Evolutionary conservation across 1,284 basidiomycete species (phyloP).

Genomic region (Ustilago loliicola): DNA sequence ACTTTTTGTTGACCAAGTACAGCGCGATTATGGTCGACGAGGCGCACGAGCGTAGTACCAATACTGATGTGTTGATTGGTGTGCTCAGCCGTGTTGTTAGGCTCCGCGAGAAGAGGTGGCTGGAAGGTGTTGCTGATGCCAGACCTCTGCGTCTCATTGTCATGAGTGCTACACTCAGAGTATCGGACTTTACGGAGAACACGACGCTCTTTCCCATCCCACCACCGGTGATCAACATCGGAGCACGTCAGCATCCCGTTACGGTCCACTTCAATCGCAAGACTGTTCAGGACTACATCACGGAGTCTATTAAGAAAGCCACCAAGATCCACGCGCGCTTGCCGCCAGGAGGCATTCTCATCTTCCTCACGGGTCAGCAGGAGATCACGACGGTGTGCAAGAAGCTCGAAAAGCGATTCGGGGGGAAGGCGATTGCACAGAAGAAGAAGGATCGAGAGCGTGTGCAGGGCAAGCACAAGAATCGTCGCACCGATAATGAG

Average conservation of each 20-base stretch:
- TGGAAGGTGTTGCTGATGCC: slow-evolving; percentile 49
- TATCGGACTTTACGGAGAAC: slow-evolving; percentile 93
- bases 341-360: slow-evolving; percentile 79
- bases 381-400: slow-evolving; percentile 79
- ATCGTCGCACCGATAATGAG: slow-evolving; percentile 26
- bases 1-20: slow-evolving; percentile 91
- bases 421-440: slow-evolving; percentile 77
- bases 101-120: slow-evolving; percentile 76
- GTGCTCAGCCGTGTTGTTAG: slow-evolving; percentile 91
- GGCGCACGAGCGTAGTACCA: slow-evolving; percentile 97
- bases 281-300: slow-evolving; percentile 88
- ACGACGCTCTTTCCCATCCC: slow-evolving; percentile 82
- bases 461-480: slow-evolving; percentile 24
- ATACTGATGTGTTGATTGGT: slow-evolving; percentile 97
- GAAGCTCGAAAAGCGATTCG: slow-evolving; percentile 83
- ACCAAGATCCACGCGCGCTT: slow-evolving; percentile 82
- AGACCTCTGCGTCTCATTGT: slow-evolving; percentile 92
- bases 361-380: slow-evolving; percentile 83
- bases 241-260: slow-evolving; percentile 93
- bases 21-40: slow-evolving; percentile 92
- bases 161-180: slow-evolving; percentile 97
- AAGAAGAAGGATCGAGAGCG: slow-evolving; percentile 42
- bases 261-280: slow-evolving; percentile 92
- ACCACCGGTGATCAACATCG: slow-evolving; percentile 90
- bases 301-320: slow-evolving; percentile 89